Evolutionary conservation across 164 flowering plant genomes (phyloP).

Genomic region (Sedum album): DNA sequence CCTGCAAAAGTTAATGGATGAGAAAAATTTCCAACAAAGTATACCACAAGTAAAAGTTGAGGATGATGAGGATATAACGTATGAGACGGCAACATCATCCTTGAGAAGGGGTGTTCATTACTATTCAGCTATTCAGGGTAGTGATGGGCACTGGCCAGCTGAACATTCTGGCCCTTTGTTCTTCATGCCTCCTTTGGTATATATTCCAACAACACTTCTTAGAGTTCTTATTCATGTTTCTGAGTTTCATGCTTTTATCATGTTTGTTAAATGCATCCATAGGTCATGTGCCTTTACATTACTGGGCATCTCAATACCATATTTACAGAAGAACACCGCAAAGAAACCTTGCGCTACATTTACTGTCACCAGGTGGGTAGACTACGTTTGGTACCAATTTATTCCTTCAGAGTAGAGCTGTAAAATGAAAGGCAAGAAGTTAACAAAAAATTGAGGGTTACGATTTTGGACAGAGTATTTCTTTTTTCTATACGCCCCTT

Average conservation of each 20-base stretch:
- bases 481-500: too few species aligned
- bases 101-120: conserved; percentile 33
- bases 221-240: not conserved
- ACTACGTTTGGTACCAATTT: too few species aligned
- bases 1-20: not conserved
- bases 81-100: conserved; percentile 31
- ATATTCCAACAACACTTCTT: not conserved
- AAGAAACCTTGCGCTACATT: not conserved
- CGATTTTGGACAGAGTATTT: too few species aligned
- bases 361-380: too few species aligned
- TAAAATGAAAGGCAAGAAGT: too few species aligned
- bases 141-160: conserved; percentile 59
- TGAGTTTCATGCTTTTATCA: not conserved
- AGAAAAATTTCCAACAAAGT: not conserved
- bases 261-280: not conserved
- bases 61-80: conserved; percentile 13
- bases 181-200: conserved; percentile 47
- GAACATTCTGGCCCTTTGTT: conserved; percentile 47
- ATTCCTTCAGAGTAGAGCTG: too few species aligned
- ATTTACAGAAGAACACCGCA: not conserved
- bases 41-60: too few species aligned
- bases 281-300: too few species aligned
- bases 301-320: not conserved
- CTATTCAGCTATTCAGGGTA: conserved; percentile 40
- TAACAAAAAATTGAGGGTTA: too few species aligned